A percentile compares a stretch with the other conserved stretches of the same genome.
Conservation (phyloP, 331 rosid species). For the Erythrophleum ivorense region DNA sequence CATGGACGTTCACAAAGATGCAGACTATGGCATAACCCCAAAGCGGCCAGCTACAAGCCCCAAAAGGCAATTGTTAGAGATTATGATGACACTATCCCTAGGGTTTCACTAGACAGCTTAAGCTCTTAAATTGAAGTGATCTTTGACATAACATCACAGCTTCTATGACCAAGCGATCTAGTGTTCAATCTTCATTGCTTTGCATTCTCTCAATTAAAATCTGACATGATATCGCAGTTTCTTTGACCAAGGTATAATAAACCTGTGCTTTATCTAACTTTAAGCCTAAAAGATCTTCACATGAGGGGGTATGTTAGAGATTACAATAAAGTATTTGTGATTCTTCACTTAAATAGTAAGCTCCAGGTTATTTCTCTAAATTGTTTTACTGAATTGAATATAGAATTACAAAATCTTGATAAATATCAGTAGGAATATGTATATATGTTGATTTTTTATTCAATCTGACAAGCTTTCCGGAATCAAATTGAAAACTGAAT, state of each 20-base stretch:
- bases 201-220: no score
- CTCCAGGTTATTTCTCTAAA: slow-evolving; percentile 7
- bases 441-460: not conserved
- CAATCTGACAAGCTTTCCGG: slow-evolving; percentile 2
- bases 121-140: no score
- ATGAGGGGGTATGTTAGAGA: no score
- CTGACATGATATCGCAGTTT: no score
- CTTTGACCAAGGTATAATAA: no score
- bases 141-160: no score
- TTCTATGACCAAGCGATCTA: no score
- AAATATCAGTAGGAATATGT: not conserved
- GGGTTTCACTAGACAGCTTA: no score
- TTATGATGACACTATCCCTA: not conserved
- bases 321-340: no score
- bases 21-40: slow-evolving; percentile 92
- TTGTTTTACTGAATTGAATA: slow-evolving; percentile 5
- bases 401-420: not conserved
- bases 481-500: not conserved
- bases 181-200: no score
- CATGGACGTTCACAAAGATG: slow-evolving; percentile 88
- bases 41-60: slow-evolving; percentile 81
- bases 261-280: no score
- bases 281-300: no score
- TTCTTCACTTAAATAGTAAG: not conserved
- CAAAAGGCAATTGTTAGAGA: slow-evolving; percentile 11